Evolutionary conservation across 805 yeast species (phyloP), one percentile per base, ranked within the genome.

Genomic region (Starmerella scarabaei): DNA sequence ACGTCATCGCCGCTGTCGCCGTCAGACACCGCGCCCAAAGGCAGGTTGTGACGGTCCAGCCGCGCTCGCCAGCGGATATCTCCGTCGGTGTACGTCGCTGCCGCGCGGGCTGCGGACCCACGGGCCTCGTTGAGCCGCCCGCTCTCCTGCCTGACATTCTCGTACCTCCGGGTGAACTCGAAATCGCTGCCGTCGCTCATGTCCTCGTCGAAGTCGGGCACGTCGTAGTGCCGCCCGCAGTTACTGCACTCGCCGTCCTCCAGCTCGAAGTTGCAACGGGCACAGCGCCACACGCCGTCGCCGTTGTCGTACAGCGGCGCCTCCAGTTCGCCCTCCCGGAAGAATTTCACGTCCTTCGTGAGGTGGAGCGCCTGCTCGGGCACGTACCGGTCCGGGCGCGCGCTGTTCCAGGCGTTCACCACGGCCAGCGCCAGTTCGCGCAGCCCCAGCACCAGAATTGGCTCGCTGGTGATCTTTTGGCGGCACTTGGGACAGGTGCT

Each of bases 241-340:
- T 73, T 69, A 21, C 65, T 55, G 49, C 84, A 76, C 24, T 53
- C 61, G 1, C 65, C 55, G 9, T 23, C 37, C 1, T 77, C 80
- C 1, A 77, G 73, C 51, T 78, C 85, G 81, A 82, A 77, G 49
- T 71, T 76, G 53, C 86, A 78, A 30, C 65, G 60, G 1, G 75
- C 70, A 53, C 86, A 78, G 37, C 84, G 57, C 4, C 75, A 71
- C 4, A 78, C 80, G 4, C 77, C 80, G 50, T 78, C 85, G 17
- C 73, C 72, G 12, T 53, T 55, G 48, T 76, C 83, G 7, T 67
- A 60, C 12, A 69, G 51, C 0, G 75, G 68, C 15, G 14, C 29
- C 1, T 16, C 19, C 16, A 24, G 31, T 8, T 20, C 19, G 7
- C 33, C 32, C 6, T 30, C 32, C 4, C 30, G 33, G 27, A 37